A percentile compares a stretch with the other conserved stretches of the same genome.
Conservation (phyloP, 768 basidiomycete genomes). For the Tremella fuciformis region DNA sequence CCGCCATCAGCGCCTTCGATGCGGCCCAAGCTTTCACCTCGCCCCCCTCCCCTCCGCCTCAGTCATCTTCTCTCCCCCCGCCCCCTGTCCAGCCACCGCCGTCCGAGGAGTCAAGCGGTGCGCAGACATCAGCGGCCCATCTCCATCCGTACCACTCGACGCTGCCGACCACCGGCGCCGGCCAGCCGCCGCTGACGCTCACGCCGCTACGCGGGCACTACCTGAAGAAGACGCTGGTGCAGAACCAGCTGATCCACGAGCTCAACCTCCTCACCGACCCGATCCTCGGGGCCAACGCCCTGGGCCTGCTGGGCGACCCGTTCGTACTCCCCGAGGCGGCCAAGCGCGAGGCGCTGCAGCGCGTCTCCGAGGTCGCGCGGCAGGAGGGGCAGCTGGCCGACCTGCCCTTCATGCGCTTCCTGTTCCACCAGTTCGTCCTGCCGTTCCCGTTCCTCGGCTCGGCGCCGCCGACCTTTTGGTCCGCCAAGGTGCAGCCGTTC, state of each 20-base stretch:
- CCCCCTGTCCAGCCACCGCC: conserved; percentile 15
- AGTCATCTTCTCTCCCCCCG: conserved; percentile 9
- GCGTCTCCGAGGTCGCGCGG: conserved; percentile 30
- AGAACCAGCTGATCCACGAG: conserved; percentile 79
- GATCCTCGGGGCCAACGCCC: conserved; percentile 53
- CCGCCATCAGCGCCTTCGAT: conserved; percentile 27
- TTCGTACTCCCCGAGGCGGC: conserved; percentile 59
- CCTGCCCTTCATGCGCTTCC: conserved; percentile 81
- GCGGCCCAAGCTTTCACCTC: conserved; percentile 30
- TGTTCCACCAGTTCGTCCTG: conserved; percentile 88
- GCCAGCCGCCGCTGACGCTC: conserved; percentile 54
- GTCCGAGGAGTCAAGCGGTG: conserved; percentile 1
- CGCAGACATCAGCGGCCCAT: conserved; percentile 31
- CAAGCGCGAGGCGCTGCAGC: conserved; percentile 29
- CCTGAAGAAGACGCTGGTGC: conserved; percentile 91
- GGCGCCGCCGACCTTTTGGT: conserved; percentile 88
- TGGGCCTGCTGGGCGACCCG: conserved; percentile 84
- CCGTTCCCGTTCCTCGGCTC: conserved; percentile 91
- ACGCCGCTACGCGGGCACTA: conserved; percentile 93
- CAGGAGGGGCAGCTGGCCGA: conserved; percentile 54
- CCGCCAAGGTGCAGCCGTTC: conserved; percentile 92
- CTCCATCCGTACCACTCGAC: conserved; percentile 33
- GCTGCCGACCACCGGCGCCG: conserved; percentile 15
- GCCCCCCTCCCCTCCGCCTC: conserved; percentile 34
- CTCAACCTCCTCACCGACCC: conserved; percentile 62